These are phyloP conservation scores for Centaurea solstitialis DNA, from an alignment of 129 eudicot genomes.

Conservation along the genomic window DNA sequence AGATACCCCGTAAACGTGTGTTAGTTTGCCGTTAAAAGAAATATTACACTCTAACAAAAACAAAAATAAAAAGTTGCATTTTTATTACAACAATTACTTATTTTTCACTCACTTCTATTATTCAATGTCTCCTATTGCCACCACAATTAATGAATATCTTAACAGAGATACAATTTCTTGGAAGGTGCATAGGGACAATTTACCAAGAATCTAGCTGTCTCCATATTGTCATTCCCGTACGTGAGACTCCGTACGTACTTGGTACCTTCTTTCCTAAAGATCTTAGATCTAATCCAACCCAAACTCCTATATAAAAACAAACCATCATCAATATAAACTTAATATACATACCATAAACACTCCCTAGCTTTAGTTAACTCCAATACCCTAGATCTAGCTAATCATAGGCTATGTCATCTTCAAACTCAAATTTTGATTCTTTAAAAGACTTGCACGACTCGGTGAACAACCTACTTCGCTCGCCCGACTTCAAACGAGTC, in stretches of 20 bases:
- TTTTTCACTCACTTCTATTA: background rate
- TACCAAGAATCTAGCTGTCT: slow-evolving; percentile 30
- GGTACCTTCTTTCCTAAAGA: slow-evolving; percentile 29
- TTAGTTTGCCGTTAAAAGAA: no score
- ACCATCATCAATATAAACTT: background rate
- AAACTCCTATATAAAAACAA: slow-evolving; percentile 7
- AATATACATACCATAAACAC: background rate
- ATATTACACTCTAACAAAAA: no score
- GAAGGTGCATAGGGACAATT: slow-evolving; percentile 35
- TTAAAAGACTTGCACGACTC: slow-evolving; percentile 68
- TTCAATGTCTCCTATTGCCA: background rate
- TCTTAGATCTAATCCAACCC: slow-evolving; percentile 43
- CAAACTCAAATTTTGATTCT: slow-evolving; percentile 48
- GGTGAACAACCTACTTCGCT: slow-evolving; percentile 66
- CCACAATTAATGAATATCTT: no score
- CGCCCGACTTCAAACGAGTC: slow-evolving; percentile 45
- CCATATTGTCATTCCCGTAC: slow-evolving; percentile 21
- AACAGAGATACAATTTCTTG: slow-evolving; percentile 9
- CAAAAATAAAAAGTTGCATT: no score
- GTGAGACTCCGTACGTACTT: slow-evolving; percentile 15
- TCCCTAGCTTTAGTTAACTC: background rate
- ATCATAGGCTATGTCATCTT: slow-evolving; percentile 32
- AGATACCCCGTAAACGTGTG: no score
- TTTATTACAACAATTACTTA: no score
- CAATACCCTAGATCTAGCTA: background rate